These are phyloP conservation scores for Soucietia sequanensis DNA, from an alignment of 805 yeast species.

Conservation along the genomic window DNA sequence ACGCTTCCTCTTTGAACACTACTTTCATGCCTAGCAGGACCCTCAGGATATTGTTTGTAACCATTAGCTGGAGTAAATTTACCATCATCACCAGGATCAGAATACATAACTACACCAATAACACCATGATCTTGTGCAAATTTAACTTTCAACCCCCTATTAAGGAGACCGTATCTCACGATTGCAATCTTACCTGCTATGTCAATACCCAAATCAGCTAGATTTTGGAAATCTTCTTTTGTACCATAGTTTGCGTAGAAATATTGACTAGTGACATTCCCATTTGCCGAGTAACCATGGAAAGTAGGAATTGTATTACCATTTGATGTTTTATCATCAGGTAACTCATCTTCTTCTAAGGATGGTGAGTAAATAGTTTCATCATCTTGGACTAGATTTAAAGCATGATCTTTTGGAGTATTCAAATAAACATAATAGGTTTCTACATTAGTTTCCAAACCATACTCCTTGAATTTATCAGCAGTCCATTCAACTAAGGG, in stretches of 20 bases:
- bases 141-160: slow-evolving; percentile 56
- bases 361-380: slow-evolving; percentile 45
- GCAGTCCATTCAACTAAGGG: slow-evolving; percentile 49
- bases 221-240: slow-evolving; percentile 48
- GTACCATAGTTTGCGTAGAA: slow-evolving; percentile 64
- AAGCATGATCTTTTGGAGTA: slow-evolving; percentile 46
- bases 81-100: slow-evolving; percentile 62
- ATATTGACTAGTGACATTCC: slow-evolving; percentile 54
- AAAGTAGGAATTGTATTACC: slow-evolving; percentile 48
- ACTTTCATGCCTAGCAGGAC: slow-evolving; percentile 63
- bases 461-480: slow-evolving; percentile 48
- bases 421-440: slow-evolving; percentile 57
- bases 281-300: slow-evolving; percentile 65
- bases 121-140: slow-evolving; percentile 66
- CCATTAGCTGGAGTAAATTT: slow-evolving; percentile 56
- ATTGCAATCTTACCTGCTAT: slow-evolving; percentile 59
- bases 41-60: slow-evolving; percentile 56
- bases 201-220: slow-evolving; percentile 40
- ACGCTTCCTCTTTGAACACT: slow-evolving; percentile 64
- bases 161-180: slow-evolving; percentile 49
- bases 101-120: slow-evolving; percentile 54
- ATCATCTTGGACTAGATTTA: slow-evolving; percentile 34
- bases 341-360: slow-evolving; percentile 47
- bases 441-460: slow-evolving; percentile 50
- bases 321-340: slow-evolving; percentile 38